These are phyloP conservation scores for Cytospora leucostoma DNA, from an alignment of 2,329 filamentous ascomycete species.

Conservation along the genomic window DNA sequence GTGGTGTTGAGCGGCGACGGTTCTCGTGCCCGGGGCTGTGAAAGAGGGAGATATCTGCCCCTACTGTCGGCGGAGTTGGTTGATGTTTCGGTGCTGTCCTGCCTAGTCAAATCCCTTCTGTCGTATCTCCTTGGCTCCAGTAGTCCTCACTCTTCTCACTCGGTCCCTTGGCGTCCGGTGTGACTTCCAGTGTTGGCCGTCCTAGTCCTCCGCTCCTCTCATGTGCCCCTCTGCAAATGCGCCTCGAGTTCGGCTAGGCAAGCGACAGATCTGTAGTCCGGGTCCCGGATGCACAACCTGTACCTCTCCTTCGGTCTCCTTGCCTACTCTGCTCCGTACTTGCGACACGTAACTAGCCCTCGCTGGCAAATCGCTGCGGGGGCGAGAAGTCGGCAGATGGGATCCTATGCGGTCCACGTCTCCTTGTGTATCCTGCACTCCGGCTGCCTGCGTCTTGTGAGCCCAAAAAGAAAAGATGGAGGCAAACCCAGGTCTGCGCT, in stretches of 20 bases:
- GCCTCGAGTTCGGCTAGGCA: conserved; percentile 5
- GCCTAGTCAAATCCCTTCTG: neutral
- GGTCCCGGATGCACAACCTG: neutral
- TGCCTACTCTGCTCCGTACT: conserved; percentile 2
- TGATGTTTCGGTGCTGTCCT: neutral
- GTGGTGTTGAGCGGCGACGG: neutral
- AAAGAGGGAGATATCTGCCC: neutral
- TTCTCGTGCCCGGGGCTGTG: conserved; percentile 1
- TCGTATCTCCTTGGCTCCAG: no score
- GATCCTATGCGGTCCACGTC: conserved; percentile 16
- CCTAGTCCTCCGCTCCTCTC: conserved; percentile 4
- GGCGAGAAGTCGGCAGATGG: conserved; percentile 23
- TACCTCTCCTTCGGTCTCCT: neutral
- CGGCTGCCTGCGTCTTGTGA: conserved; percentile 10
- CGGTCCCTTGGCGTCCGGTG: neutral
- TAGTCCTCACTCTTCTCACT: neutral
- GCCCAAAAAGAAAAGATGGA: no score
- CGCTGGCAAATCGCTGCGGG: conserved; percentile 16
- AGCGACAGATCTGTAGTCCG: neutral
- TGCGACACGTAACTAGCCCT: conserved; percentile 12
- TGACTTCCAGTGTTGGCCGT: neutral
- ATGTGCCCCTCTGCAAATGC: conserved; percentile 19
- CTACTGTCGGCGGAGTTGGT: conserved; percentile 9
- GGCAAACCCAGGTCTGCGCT: no score
- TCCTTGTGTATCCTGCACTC: conserved; percentile 25